Evolutionary conservation across 2,329 filamentous ascomycete genomes (phyloP).

Genomic region (Penicillium rolfsii): DNA sequence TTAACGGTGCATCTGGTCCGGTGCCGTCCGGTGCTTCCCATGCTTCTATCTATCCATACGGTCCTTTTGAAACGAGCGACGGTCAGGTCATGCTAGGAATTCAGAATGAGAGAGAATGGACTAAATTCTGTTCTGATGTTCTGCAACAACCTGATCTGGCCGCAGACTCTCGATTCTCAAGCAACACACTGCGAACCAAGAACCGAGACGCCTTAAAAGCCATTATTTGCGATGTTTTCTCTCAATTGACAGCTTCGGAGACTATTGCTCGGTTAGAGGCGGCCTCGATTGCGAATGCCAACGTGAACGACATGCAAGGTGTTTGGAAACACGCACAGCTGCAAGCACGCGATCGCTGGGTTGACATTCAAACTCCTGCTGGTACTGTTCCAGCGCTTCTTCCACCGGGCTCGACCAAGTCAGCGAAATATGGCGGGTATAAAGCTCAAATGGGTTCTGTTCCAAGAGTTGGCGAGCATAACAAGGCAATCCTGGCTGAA

Average conservation of each 20-base stretch:
- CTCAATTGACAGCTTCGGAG: slow-evolving; percentile 43
- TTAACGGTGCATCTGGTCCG: slow-evolving; percentile 50
- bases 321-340: slow-evolving; percentile 61
- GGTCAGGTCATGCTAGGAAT: slow-evolving; percentile 60
- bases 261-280: slow-evolving; percentile 51
- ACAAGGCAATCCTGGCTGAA: slow-evolving; percentile 51
- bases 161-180: slow-evolving; percentile 53
- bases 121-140: slow-evolving; percentile 53
- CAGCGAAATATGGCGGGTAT: slow-evolving; percentile 27
- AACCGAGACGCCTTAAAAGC: slow-evolving; percentile 53
- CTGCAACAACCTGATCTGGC: slow-evolving; percentile 49
- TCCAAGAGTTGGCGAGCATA: slow-evolving; percentile 57
- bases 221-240: slow-evolving; percentile 53
- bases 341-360: slow-evolving; percentile 56
- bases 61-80: slow-evolving; percentile 56
- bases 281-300: slow-evolving; percentile 59
- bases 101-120: slow-evolving; percentile 63
- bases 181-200: slow-evolving; percentile 51
- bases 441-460: slow-evolving; percentile 41
- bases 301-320: slow-evolving; percentile 58
- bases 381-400: slow-evolving; percentile 55
- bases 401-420: slow-evolving; percentile 51
- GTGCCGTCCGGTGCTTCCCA: slow-evolving; percentile 56
- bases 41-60: slow-evolving; percentile 61
- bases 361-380: slow-evolving; percentile 52